These are phyloP conservation scores for Syncephalastrum contaminatum DNA, from an alignment of 371 early-diverging fungal species.

Conservation along the genomic window DNA sequence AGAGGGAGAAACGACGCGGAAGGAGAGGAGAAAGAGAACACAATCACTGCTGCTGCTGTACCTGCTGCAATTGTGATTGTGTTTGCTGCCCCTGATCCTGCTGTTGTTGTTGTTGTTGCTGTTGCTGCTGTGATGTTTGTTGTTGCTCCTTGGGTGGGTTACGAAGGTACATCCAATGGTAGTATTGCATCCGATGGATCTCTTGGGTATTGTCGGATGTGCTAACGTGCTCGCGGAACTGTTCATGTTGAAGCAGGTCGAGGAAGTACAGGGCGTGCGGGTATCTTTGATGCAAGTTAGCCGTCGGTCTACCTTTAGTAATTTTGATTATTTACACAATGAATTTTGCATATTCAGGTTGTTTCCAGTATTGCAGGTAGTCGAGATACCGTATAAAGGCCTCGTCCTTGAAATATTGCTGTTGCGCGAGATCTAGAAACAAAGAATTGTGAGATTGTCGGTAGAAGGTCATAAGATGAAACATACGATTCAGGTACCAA, in stretches of 20 bases:
- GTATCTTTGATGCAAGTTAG: constrained; percentile 52
- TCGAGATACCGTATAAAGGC: constrained; percentile 84
- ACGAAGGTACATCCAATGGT: constrained; percentile 78
- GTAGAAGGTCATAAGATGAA: background rate
- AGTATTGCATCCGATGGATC: constrained; percentile 84
- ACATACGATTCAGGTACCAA: constrained; percentile 83
- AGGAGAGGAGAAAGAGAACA: background rate
- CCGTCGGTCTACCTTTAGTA: background rate
- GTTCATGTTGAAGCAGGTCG: constrained; percentile 75
- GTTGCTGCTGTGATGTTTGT: constrained; percentile 6
- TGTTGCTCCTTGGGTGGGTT: constrained; percentile 33
- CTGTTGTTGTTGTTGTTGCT: constrained; percentile 5
- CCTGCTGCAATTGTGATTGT: constrained; percentile 1
- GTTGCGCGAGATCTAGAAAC: constrained; percentile 80
- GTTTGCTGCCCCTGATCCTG: constrained; percentile 2
- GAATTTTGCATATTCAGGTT: constrained; percentile 86
- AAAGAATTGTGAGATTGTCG: background rate
- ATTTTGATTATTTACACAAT: constrained; percentile 61
- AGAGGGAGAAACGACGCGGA: no score
- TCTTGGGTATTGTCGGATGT: constrained; percentile 73
- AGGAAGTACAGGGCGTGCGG: constrained; percentile 87
- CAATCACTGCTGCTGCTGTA: background rate
- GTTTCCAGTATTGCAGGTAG: constrained; percentile 90
- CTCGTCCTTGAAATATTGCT: constrained; percentile 79
- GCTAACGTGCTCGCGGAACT: constrained; percentile 77